A percentile compares a stretch with the other conserved stretches of the same genome.
Evolutionary conservation across 345 rosid genomes (phyloP).

Genomic region (Ceriops tagal): DNA sequence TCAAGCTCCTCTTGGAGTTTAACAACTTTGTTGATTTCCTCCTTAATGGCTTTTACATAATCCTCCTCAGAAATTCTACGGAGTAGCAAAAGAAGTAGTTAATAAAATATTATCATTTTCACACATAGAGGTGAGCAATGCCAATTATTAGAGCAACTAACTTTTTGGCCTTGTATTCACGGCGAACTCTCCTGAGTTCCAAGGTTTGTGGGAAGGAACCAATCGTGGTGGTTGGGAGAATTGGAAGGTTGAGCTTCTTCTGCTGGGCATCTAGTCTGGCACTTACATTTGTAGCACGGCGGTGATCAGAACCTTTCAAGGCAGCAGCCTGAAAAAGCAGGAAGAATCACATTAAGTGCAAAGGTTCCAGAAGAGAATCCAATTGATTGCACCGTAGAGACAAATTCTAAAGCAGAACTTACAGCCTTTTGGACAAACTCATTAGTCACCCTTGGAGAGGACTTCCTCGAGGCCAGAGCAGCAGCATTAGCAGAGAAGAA

Average conservation of each 20-base stretch:
- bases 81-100: background rate
- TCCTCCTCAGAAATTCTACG: constrained; percentile 86
- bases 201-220: constrained; percentile 96
- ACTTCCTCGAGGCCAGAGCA: constrained; percentile 84
- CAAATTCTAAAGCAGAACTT: constrained; percentile 31
- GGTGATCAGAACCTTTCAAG: constrained; percentile 86
- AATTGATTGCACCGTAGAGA: background rate
- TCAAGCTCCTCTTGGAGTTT: constrained; percentile 89
- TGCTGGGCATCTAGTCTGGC: constrained; percentile 92
- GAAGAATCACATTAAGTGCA: constrained; percentile 5
- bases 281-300: constrained; percentile 81
- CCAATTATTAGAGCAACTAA: constrained; percentile 26
- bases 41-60: constrained; percentile 80
- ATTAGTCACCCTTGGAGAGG: constrained; percentile 92
- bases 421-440: constrained; percentile 95
- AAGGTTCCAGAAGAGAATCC: background rate
- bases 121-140: background rate
- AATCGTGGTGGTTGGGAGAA: constrained; percentile 94
- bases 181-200: constrained; percentile 96
- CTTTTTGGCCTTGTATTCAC: constrained; percentile 99
- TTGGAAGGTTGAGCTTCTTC: constrained; percentile 91
- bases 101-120: constrained; percentile 3
- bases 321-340: constrained; percentile 77
- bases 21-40: constrained; percentile 86
- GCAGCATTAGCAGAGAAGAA: constrained; percentile 76